phyloP scores from a whole-genome alignment of 805 yeast genomes.

The Starmerella asiatica region DNA sequence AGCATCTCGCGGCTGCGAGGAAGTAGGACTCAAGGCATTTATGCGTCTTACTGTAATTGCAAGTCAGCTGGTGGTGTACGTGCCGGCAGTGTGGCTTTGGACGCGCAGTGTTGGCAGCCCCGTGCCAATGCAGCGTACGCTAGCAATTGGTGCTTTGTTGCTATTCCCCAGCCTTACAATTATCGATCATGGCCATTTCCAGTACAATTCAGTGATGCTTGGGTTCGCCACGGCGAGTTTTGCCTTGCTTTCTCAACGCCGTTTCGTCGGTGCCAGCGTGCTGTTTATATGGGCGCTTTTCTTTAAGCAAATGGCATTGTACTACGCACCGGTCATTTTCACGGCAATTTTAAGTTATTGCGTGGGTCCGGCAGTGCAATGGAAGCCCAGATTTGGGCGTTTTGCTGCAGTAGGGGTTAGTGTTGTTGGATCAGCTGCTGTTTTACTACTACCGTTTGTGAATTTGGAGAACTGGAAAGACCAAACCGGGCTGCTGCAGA shows the following conservation, averaged over 20 bases:
- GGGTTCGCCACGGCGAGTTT: conserved; percentile 66
- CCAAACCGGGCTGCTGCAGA: conserved; percentile 38
- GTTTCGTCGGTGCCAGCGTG: conserved; percentile 53
- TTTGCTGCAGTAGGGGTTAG: conserved; percentile 50
- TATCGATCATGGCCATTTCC: conserved; percentile 96
- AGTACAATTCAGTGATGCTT: conserved; percentile 86
- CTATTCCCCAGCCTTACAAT: conserved; percentile 72
- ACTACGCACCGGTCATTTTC: conserved; percentile 82
- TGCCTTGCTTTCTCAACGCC: conserved; percentile 45
- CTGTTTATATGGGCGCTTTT: conserved; percentile 66
- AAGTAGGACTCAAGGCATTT: conserved; percentile 51
- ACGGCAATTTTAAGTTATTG: conserved; percentile 56
- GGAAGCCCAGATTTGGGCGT: conserved; percentile 23
- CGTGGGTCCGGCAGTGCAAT: conserved; percentile 25
- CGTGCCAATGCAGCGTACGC: conserved; percentile 43
- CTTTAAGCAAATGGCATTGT: conserved; percentile 92
- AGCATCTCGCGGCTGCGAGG: conserved; percentile 63
- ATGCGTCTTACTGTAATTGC: conserved; percentile 72
- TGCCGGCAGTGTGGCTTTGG: conserved; percentile 55
- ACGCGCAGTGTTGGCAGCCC: not conserved
- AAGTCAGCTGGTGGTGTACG: conserved; percentile 59
- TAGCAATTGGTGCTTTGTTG: conserved; percentile 63
- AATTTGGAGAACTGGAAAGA: conserved; percentile 22
- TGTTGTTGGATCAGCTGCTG: conserved; percentile 41
- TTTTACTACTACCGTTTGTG: conserved; percentile 49